Evolutionary conservation across 306 rosid genomes (phyloP), one percentile per base, ranked within the genome.

Genomic region (Delonix regia): DNA sequence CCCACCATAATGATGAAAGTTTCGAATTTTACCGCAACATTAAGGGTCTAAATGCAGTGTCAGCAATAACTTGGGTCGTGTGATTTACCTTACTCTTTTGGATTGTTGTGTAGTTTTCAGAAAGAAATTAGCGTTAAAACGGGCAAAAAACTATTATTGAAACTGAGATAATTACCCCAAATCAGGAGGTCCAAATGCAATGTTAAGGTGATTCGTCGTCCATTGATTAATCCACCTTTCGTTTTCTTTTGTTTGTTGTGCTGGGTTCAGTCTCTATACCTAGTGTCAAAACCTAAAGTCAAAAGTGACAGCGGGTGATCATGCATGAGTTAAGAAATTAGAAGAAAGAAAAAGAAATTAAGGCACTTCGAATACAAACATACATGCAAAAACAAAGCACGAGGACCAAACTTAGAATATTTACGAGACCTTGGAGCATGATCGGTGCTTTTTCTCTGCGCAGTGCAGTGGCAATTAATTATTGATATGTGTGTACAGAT

Each of bases 281-380:
- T 27, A 34, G 56, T 67, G 77, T 67, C 38, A 56, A 71, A 65
- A 30, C 39, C 36, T 41, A 8, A 70, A 81, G 81, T 82, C 88
- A 78, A 85, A 24, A 69, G 74, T 74, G 45, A 70, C 86, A 71
- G 76, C 81, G 44, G 38, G 27, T 75, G 69, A 78, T 78, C 83
- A 73, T 69, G 68, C 60, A 11, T 57, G 19, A 53, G 60, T 51
- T 19, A 59, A 67, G 56, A 67, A 48, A n/a, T 4, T 36, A 38
- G 34, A 34, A 14, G 48, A 62, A 9, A 14, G 9, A 71, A 69
- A 16, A 13, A 0, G 16, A 61, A 44, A n/a, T n/a, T n/a, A n/a
- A 73, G 59, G 18, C 18, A 45, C 77, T 15, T 24, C 3, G 4
- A 13, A 51, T 1, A 73, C 6, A 74, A 60, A 60, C 53, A 74